Conservation (phyloP, 345 rosid genomes). For the Syzygium oleosum region DNA sequence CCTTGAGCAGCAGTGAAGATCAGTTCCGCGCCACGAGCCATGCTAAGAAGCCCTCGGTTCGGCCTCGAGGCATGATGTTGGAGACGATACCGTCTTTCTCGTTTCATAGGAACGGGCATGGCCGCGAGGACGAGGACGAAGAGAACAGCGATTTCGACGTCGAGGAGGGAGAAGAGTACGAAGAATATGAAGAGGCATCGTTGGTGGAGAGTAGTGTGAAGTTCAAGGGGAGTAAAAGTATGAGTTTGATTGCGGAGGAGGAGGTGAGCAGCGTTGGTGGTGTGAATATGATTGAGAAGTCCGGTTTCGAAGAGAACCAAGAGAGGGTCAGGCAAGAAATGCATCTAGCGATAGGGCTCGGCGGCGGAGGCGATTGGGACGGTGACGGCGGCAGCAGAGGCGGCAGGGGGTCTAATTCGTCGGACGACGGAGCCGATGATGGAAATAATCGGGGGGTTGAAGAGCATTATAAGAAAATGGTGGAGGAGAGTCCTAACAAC, state of each 20-base stretch:
- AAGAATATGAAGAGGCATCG: background rate
- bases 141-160: background rate
- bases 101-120: background rate
- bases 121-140: constrained; percentile 7
- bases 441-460: constrained; percentile 22
- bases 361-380: constrained; percentile 8
- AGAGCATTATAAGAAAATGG: constrained; percentile 45
- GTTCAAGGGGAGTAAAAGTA: background rate
- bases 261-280: background rate
- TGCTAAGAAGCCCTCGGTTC: background rate
- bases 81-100: constrained; percentile 55
- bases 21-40: background rate
- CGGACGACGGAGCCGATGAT: constrained; percentile 18
- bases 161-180: background rate
- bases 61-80: constrained; percentile 6
- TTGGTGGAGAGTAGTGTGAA: background rate
- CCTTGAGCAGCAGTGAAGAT: background rate
- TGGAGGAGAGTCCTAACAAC: constrained; percentile 46
- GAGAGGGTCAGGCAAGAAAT: constrained; percentile 14
- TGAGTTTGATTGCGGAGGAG: background rate
- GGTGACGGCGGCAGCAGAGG: constrained; percentile 10
- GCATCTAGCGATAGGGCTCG: constrained; percentile 36
- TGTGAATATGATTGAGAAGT: constrained; percentile 1
- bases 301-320: constrained; percentile 8
- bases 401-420: constrained; percentile 9